A percentile compares a stretch with the other conserved stretches of the same genome.
Conservation (phyloP, 352 stramenopile species). For the Phytophthora foliorum region DNA sequence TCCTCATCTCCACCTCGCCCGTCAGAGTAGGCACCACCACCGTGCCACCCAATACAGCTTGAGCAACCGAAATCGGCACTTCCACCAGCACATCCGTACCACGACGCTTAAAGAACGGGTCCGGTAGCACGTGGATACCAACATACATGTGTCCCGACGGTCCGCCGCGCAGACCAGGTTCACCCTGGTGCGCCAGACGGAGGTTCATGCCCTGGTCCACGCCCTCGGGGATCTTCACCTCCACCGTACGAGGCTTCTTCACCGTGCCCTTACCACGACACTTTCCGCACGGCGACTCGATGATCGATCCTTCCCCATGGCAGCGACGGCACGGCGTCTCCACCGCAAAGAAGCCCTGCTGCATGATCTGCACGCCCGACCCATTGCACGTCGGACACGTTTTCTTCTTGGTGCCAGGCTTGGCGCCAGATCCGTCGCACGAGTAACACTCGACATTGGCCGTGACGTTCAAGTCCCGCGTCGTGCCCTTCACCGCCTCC, state of each 20-base stretch:
- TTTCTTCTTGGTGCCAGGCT: slow-evolving; percentile 85
- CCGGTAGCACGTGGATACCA: slow-evolving; percentile 93
- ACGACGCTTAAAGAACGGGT: slow-evolving; percentile 97
- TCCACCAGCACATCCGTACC: slow-evolving; percentile 96
- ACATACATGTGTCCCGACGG: slow-evolving; percentile 95
- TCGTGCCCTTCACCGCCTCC: slow-evolving; percentile 94
- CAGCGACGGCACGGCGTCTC: slow-evolving; percentile 89
- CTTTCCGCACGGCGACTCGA: slow-evolving; percentile 83
- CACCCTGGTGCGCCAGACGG: slow-evolving; percentile 93
- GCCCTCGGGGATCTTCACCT: slow-evolving; percentile 95
- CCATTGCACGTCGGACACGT: slow-evolving; percentile 86
- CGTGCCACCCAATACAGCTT: slow-evolving; percentile 94
- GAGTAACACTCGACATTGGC: slow-evolving; percentile 82
- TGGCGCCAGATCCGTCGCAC: slow-evolving; percentile 85
- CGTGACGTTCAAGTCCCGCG: slow-evolving; percentile 89
- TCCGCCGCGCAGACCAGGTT: slow-evolving; percentile 85
- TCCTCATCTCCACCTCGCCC: slow-evolving; percentile 98
- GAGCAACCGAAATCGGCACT: slow-evolving; percentile 93
- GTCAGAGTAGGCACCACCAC: slow-evolving; percentile 98
- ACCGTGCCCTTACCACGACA: slow-evolving; percentile 85
- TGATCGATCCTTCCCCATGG: slow-evolving; percentile 81
- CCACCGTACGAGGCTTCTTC: slow-evolving; percentile 94
- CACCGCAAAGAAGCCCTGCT: slow-evolving; percentile 92
- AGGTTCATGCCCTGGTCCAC: slow-evolving; percentile 98
- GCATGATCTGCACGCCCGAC: slow-evolving; percentile 87